Base-by-base conservation (phyloP, 2,329 filamentous ascomycete species). In the Pleoardoris graminearum region DNA sequence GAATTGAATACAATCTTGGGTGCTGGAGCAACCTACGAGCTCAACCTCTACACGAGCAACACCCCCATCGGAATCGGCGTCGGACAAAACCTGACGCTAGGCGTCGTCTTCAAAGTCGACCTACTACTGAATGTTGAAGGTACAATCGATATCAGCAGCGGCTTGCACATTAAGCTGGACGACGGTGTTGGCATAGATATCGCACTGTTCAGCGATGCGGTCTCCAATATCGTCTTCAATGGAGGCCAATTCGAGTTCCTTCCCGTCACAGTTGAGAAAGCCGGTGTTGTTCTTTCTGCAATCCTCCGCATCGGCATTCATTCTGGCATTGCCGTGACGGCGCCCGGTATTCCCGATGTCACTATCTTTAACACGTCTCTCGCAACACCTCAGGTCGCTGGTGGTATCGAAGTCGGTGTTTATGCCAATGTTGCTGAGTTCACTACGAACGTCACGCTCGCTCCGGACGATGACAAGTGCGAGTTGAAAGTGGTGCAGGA, bases 171-270 rank as follows among this genome's bases (percentile, higher is more conserved):
- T 48, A 76, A 77, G 46, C 66, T 85, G 0, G 77, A 85, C 3
- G 78, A 84, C 37, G 77, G 77, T 0, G 61, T 82, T 1, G 65
- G 66, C 0, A 68, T 85, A 19, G 71, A 80, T 1, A 73, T 85
- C 14, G 69, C 75, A 0, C 61, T 85, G 22, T 85, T 85, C 42
- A 72, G 75, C 21, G 67, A 77, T 2, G 72, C 80, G 7, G 71
- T 84, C 0, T 78, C 80, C 0, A 69, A 71, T 1, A 68, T 84
- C 7, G 72, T 65, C 3, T 75, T 82, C 38, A 77, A 79, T 3
- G 80, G 80, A 5, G 82, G 78, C 0, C 65, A 75, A 12, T 84
- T 84, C 53, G 80, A 84, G 50, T 83, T 84, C 51, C 75, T 85
- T 1, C 82, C 82, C 0, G 79, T 85, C 3, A 80, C 73, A 0